Base-by-base conservation (phyloP, 2,329 filamentous ascomycete species). In the Aureobasidium subglaciale region DNA sequence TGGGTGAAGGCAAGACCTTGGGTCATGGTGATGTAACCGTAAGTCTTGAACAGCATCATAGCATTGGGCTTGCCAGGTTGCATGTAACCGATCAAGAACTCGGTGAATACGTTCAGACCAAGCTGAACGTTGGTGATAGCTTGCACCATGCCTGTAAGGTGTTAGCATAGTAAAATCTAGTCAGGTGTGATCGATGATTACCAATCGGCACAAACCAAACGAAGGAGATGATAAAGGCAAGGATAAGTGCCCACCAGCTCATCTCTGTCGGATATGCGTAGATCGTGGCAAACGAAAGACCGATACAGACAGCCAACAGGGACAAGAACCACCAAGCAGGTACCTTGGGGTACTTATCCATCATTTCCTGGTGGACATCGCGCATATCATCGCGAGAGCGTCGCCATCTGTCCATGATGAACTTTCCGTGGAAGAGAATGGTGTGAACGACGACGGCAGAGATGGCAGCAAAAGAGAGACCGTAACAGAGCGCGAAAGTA, bases 1-100 rank as follows among this genome's bases (percentile, higher is more conserved):
- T 88, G 85, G 1, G 87, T 86, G 65, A 95, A 95, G 67, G 93
- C 92, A 68, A 93, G 86, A 35, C 89, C 89, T 72, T 95, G 89
- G 0, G 32, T 38, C n/a, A 72, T 63, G 1, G 67, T 66, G 30
- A 71, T 71, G 8, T 67, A 68, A 27, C 67, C 69, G 58, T 85
- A 88, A 59, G 84, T 86, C 70, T 88, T 88, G 74, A 88, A 88
- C 72, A 88, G 78, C 85, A 85, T 95, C 70, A 93, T 93, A 54
- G 89, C 89, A 9, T 93, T 88, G 1, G 89, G 89, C 1, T 87
- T 85, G 32, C 89, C 89, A 1, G 89, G 88, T 68, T 93, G 93
- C n/a, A 89, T 78, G 48, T 80, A 83, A 54, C 89, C 89, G 60
- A 88, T 91, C 59, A 92, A 84, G 55, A 95, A 87, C 65, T 88